Percentiles rank a stretch among this genome's conserved stretches.
These are phyloP conservation scores for Heterobasidion irregulare DNA, from an alignment of 1,284 basidiomycete species.

Conservation along the genomic window DNA sequence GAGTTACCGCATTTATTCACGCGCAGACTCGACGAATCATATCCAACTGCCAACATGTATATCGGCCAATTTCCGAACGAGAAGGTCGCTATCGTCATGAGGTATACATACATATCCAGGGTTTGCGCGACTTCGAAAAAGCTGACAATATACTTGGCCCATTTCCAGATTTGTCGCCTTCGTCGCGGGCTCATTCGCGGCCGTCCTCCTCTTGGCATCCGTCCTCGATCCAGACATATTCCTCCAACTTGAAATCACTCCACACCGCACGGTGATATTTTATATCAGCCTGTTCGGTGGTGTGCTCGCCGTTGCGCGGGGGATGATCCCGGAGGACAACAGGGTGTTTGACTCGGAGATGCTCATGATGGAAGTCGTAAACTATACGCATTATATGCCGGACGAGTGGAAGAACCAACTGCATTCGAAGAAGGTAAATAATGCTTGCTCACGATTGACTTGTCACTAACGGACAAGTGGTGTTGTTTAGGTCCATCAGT, in stretches of 20 bases:
- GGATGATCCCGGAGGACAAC: slow-evolving; percentile 95
- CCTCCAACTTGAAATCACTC: slow-evolving; percentile 91
- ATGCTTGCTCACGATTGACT: background rate
- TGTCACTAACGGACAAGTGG: background rate
- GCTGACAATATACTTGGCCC: background rate
- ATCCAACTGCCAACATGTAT: slow-evolving; percentile 88
- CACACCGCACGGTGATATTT: slow-evolving; percentile 88
- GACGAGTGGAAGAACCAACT: slow-evolving; percentile 84
- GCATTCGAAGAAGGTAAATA: slow-evolving; percentile 45
- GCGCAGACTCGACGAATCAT: slow-evolving; percentile 80
- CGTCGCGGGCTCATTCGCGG: slow-evolving; percentile 92
- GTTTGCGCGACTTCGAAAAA: background rate
- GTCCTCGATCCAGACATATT: slow-evolving; percentile 90
- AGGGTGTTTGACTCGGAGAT: slow-evolving; percentile 90
- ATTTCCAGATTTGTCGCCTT: slow-evolving; percentile 85
- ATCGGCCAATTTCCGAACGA: slow-evolving; percentile 98
- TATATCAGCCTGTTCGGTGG: slow-evolving; percentile 87
- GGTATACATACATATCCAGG: slow-evolving; percentile 38
- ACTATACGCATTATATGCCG: slow-evolving; percentile 94
- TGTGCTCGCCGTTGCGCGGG: slow-evolving; percentile 81
- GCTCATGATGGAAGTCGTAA: slow-evolving; percentile 85
- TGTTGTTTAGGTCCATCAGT: slow-evolving; percentile 56
- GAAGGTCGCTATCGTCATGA: slow-evolving; percentile 81
- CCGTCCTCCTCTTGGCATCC: slow-evolving; percentile 86
- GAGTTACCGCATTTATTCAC: slow-evolving; percentile 93